Evolutionary conservation across 352 stramenopile species (phyloP), one percentile per base, ranked within the genome.

Genomic region (Globisporangium mamillatum): DNA sequence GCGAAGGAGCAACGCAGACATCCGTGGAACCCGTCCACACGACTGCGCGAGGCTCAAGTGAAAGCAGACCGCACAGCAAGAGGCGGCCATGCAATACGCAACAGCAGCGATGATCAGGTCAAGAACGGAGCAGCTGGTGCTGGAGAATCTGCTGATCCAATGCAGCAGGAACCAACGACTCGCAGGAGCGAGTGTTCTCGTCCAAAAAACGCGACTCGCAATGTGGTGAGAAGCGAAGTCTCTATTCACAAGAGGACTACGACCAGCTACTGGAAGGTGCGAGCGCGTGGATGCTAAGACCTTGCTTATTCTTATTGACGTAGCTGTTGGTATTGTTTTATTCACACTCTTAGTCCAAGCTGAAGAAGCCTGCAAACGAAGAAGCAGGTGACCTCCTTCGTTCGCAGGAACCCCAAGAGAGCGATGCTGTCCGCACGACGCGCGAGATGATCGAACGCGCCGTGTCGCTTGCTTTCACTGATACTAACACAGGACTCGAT

Each of bases 361-460:
- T 4, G 12, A 46, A 46, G 38, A 50, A 50, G 16, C 41, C 41
- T 9, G 16, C 16, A 1, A 50, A 4, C n/a, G 16, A 50, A 22
- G 16, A 16, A 16, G 16, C 66, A 54, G 6, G 20, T 71, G 38
- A 24, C 48, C 7, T 7, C 25, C 14, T 14, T 25, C 5, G 5
- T 50, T 22, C 16, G 0, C 25, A 52, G 8, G 32, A 59, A 59
- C 36, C 7, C 29, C 16, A 60, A 52, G 62, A 60, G 41, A 44
- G 18, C n/a, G 44, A 41, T 27, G 9, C 7, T n/a, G 32, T 68
- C 20, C 29, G 34, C 16, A 55, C 29, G 18, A 86, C 81, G 16
- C 71, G 81, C 44, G 78, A 78, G 36, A 77, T 91, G 57, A 75
- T 91, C 29, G 81, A 90, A 53, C 78, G 83, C 24, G 83, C 83